Base-by-base conservation (phyloP, 1,284 basidiomycete genomes). In the Volvariella volvacea region DNA sequence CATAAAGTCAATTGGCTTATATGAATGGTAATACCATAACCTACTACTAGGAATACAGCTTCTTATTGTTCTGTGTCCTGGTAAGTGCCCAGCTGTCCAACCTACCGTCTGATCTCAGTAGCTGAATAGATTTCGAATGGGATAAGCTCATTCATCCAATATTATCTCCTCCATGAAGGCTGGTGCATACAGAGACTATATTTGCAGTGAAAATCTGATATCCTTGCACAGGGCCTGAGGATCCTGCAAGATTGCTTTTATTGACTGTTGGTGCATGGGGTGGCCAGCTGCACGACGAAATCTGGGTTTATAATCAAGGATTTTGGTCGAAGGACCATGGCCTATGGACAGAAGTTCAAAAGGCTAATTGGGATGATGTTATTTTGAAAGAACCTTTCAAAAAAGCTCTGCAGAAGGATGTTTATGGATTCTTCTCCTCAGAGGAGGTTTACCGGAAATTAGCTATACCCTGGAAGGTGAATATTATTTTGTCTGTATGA, bases 381-480 rank as follows among this genome's bases (percentile, higher is more conserved):
- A 80, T 91, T 44, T 70, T 92, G 41, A 82, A 86, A 46, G 75
- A 81, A 0, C 68, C 72, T 3, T 83, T 83, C 66, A 92, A 91
- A 65, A 66, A 67, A 19, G 62, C 66, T 1, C 52, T 90, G 9
- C 71, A 80, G 61, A 79, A 83, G 52, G 88, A 92, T 46, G 70
- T 91, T 9, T 74, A 78, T 30, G 81, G 81, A 0, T 92, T 92
- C 69, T 89, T 89, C 59, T 70, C 74, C 28, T 80, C 83, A 0
- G 78, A 88, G 52, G 56, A 70, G 31, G 63, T 83, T 1, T 91
- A 91, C 65, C 81, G 81, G 58, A 72, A 78, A 12, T 68, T 90
- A 2, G 71, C 72, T 1, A 84, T 91, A 41, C 82, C 88, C 0
- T 92, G 88, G 88, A 92, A 92, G 76, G 83, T 82, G 47, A 3